These are phyloP conservation scores for Solanum corneliomulleri DNA, from an alignment of 257 asterid genomes.

Conservation along the genomic window DNA sequence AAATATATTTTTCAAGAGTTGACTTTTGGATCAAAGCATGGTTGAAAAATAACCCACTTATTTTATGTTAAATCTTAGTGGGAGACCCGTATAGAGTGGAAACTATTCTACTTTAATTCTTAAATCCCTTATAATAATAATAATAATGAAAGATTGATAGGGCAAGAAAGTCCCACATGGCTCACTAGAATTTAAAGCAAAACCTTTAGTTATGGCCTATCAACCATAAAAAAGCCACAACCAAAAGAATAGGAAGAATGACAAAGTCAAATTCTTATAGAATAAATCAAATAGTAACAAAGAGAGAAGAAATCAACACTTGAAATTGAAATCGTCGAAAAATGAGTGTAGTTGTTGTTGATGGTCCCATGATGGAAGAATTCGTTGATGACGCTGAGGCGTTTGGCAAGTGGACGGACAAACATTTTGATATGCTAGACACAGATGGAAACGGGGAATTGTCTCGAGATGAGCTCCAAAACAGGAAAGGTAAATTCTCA, in stretches of 20 bases:
- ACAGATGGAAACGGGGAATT: slow-evolving; percentile 35
- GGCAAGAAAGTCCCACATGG: neutral
- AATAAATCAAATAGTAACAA: neutral
- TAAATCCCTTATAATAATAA: neutral
- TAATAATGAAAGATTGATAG: neutral
- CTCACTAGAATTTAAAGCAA: neutral
- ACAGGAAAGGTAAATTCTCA: slow-evolving; percentile 29
- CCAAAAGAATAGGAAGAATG: neutral
- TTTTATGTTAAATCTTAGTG: neutral
- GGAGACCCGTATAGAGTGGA: neutral
- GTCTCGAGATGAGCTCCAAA: slow-evolving; percentile 38
- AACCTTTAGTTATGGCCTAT: neutral
- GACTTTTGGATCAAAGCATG: neutral
- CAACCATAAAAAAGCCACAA: neutral
- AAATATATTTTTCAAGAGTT: neutral
- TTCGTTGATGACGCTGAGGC: slow-evolving; percentile 34
- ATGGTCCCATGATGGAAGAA: slow-evolving; percentile 27
- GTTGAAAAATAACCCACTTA: neutral
- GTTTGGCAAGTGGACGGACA: slow-evolving; percentile 35
- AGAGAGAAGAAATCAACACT: neutral
- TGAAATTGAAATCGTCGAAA: neutral
- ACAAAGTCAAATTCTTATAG: neutral
- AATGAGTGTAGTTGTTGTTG: slow-evolving; percentile 48
- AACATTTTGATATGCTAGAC: slow-evolving; percentile 39
- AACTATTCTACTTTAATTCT: neutral